Percentiles rank a stretch among this genome's conserved stretches.
Conservation (phyloP, 345 rosid species). For the Salix arbutifolia region DNA sequence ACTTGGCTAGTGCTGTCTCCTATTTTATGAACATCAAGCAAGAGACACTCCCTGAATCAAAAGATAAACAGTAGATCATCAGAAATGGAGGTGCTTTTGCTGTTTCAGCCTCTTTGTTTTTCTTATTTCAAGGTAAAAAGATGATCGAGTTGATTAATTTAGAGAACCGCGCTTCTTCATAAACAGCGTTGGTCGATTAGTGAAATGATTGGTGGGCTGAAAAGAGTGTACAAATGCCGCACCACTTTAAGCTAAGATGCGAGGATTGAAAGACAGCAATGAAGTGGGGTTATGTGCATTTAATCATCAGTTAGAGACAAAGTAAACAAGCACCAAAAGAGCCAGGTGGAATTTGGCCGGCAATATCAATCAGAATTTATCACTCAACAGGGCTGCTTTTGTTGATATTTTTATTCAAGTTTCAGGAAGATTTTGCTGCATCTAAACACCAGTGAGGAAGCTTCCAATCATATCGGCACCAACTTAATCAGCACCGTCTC, state of each 20-base stretch:
- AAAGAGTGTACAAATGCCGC: background rate
- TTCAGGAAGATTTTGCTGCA: background rate
- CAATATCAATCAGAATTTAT: conserved; percentile 18
- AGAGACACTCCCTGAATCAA: conserved; percentile 6
- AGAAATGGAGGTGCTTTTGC: background rate
- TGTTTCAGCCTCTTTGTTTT: background rate
- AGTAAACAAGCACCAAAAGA: conserved; percentile 20
- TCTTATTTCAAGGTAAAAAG: background rate
- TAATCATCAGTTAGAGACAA: conserved; percentile 21
- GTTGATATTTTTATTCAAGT: background rate
- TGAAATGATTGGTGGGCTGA: conserved; percentile 6
- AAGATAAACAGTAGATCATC: background rate
- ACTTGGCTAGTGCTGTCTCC: conserved; percentile 13
- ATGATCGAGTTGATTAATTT: background rate
- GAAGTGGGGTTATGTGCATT: conserved; percentile 9
- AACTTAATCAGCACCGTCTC: background rate
- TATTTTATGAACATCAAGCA: conserved; percentile 15
- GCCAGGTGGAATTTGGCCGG: conserved; percentile 21
- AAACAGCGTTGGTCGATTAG: background rate
- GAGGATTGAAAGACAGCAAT: conserved; percentile 2
- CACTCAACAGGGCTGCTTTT: background rate
- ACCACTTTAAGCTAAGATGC: background rate
- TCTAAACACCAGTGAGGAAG: conserved; percentile 4
- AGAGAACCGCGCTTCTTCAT: background rate
- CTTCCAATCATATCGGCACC: conserved; percentile 13